Percentiles rank a stretch among this genome's conserved stretches.
phyloP scores from a whole-genome alignment of 1,139 yeast species.

The Geotrichum australiense region DNA sequence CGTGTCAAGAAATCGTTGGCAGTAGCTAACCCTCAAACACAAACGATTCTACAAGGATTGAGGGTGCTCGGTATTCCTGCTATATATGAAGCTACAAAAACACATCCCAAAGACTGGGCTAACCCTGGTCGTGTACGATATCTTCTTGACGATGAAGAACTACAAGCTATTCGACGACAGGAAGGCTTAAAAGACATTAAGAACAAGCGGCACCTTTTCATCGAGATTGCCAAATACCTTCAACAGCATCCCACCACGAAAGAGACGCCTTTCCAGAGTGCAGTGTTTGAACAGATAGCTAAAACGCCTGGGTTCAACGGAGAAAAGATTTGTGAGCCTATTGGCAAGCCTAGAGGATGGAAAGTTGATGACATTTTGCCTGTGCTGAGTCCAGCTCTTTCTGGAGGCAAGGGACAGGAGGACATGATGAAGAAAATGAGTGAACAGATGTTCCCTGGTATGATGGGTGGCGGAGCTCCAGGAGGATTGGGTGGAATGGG shows the following conservation, averaged over 20 bases:
- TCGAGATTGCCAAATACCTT: slow-evolving; percentile 55
- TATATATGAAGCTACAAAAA: slow-evolving; percentile 55
- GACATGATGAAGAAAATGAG: slow-evolving; percentile 44
- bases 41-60: slow-evolving; percentile 63
- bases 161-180: slow-evolving; percentile 16
- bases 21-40: slow-evolving; percentile 82
- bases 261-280: slow-evolving; percentile 53
- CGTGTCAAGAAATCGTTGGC: slow-evolving; percentile 62
- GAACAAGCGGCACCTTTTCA: slow-evolving; percentile 63
- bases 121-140: slow-evolving; percentile 93
- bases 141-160: slow-evolving; percentile 45
- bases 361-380: slow-evolving; percentile 84
- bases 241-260: slow-evolving; percentile 64
- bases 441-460: slow-evolving; percentile 30
- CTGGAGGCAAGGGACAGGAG: slow-evolving; percentile 82
- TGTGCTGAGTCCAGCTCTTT: slow-evolving; percentile 65
- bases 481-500: not conserved
- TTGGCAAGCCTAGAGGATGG: slow-evolving; percentile 79
- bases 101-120: slow-evolving; percentile 96
- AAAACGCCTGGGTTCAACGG: slow-evolving; percentile 39
- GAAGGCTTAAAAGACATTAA: slow-evolving; percentile 27
- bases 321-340: slow-evolving; percentile 48
- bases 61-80: slow-evolving; percentile 38
- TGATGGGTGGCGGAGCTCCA: slow-evolving; percentile 17
- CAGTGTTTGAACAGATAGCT: slow-evolving; percentile 42